phyloP scores from a whole-genome alignment of 140 eudicot species.

The Cichorium intybus region DNA sequence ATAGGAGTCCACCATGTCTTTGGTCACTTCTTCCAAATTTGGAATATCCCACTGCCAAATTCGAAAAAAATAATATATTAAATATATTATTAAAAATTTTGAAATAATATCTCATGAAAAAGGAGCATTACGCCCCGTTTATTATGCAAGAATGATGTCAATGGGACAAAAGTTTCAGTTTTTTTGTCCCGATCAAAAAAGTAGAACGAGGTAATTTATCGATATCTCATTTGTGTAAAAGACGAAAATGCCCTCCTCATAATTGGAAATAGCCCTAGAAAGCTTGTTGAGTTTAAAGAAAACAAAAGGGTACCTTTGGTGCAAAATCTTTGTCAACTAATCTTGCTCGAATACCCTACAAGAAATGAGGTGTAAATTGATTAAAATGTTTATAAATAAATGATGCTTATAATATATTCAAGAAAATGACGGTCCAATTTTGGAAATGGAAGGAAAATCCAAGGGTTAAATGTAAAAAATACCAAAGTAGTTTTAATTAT shows the following conservation, averaged over 20 bases:
- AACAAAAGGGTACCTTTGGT: conserved; percentile 62
- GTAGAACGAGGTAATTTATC: too few species aligned
- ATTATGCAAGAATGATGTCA: too few species aligned
- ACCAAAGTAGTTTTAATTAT: too few species aligned
- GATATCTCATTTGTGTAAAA: too few species aligned
- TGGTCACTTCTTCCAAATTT: conserved; percentile 56
- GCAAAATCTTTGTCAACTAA: conserved; percentile 88
- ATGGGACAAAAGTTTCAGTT: neutral
- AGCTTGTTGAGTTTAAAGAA: conserved; percentile 1
- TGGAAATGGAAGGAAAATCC: too few species aligned
- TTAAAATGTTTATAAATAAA: neutral
- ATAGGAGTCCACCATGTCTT: conserved; percentile 78
- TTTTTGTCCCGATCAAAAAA: too few species aligned
- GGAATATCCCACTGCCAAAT: conserved; percentile 76
- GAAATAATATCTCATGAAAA: neutral
- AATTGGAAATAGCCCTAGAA: too few species aligned
- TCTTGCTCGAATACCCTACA: conserved; percentile 89
- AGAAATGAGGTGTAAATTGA: neutral
- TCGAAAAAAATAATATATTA: neutral
- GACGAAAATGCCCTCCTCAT: too few species aligned
- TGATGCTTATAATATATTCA: neutral
- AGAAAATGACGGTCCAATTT: too few species aligned
- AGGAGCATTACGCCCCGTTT: too few species aligned
- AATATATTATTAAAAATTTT: neutral
- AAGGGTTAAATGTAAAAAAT: too few species aligned